These are phyloP conservation scores for Phaeotremella fagi DNA, from an alignment of 768 basidiomycete species.

Conservation along the genomic window DNA sequence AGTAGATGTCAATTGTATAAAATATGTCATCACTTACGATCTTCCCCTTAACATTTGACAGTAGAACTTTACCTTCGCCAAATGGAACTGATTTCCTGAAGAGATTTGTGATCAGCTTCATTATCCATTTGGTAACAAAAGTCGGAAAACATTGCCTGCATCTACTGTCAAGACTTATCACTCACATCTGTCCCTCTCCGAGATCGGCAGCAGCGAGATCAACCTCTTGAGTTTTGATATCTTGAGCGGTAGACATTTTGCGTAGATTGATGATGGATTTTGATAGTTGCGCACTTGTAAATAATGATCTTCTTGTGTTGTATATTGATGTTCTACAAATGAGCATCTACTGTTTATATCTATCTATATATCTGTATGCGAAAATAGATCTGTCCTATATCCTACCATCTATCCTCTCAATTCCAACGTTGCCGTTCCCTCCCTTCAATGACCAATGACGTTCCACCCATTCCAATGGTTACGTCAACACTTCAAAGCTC, in stretches of 20 bases:
- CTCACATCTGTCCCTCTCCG: slow-evolving; percentile 64
- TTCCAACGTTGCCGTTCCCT: background rate
- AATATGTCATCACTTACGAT: slow-evolving; percentile 48
- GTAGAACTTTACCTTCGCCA: slow-evolving; percentile 66
- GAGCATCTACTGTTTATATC: too few relatives aligned
- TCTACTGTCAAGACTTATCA: background rate
- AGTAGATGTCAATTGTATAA: background rate
- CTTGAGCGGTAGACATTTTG: slow-evolving; percentile 6
- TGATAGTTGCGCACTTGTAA: background rate
- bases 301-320: background rate
- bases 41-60: slow-evolving; percentile 70
- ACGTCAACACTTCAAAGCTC: too few relatives aligned
- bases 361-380: too few relatives aligned
- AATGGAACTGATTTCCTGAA: slow-evolving; percentile 77
- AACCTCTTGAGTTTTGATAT: slow-evolving; percentile 50
- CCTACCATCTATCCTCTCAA: too few relatives aligned
- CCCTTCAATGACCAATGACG: background rate
- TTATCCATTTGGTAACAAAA: too few relatives aligned
- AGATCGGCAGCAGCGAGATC: slow-evolving; percentile 57
- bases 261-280: background rate
- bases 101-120: too few relatives aligned
- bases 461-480: too few relatives aligned
- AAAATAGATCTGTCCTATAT: too few relatives aligned
- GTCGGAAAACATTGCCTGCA: background rate
- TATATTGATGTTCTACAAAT: too few relatives aligned